These are phyloP conservation scores for Emiliania huxleyi DNA, from an alignment of 78 protist species.

Conservation along the genomic window DNA sequence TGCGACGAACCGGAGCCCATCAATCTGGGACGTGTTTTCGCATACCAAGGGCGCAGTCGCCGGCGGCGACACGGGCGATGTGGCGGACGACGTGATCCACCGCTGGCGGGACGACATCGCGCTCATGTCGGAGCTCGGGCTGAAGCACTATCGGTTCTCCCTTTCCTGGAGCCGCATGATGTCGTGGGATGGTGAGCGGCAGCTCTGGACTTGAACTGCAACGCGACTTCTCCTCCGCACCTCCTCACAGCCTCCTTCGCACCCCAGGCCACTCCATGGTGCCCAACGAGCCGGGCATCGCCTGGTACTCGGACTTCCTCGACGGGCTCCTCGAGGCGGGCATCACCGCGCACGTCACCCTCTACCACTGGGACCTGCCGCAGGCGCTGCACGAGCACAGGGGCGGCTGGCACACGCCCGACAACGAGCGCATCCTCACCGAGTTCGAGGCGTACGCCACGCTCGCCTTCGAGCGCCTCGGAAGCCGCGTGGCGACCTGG, in stretches of 20 bases:
- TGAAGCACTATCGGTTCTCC: conserved; percentile 52
- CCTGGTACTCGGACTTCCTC: conserved; percentile 22
- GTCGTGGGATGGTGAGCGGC: conserved; percentile 25
- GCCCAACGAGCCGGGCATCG: conserved; percentile 46
- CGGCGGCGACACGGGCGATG: conserved; percentile 60
- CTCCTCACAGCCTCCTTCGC: no score
- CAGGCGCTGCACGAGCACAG: conserved; percentile 31
- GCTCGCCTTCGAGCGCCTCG: conserved; percentile 40
- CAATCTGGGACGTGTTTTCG: conserved; percentile 9
- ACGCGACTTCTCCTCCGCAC: no score
- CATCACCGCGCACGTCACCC: conserved; percentile 59
- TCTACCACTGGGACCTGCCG: conserved; percentile 76
- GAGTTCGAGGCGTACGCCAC: conserved; percentile 54
- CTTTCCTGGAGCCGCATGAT: conserved; percentile 61
- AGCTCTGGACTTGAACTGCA: no score
- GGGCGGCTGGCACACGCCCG: conserved; percentile 30
- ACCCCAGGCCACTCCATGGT: no score
- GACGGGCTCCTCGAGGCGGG: conserved; percentile 39
- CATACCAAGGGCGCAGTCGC: not conserved
- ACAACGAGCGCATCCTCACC: not conserved
- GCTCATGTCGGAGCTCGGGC: conserved; percentile 47
- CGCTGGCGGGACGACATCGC: conserved; percentile 47
- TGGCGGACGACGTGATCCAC: conserved; percentile 58
- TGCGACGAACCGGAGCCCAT: not conserved
- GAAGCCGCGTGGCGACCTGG: conserved; percentile 59